phyloP scores from a whole-genome alignment of 1,139 yeast species.

The Candida sp. region DNA sequence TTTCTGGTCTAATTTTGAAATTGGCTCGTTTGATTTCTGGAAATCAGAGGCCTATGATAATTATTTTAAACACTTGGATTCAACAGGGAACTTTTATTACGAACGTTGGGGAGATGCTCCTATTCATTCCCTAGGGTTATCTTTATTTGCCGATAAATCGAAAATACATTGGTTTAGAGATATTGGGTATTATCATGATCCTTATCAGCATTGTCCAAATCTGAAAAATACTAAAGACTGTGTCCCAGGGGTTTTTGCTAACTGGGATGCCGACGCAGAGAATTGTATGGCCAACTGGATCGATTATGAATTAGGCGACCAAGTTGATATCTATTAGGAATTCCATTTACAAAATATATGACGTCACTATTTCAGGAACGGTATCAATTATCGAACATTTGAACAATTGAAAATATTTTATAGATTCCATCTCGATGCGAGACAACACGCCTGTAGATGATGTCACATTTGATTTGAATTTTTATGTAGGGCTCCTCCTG shows the following conservation, averaged over 20 bases:
- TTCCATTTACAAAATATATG: no score
- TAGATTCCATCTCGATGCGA: no score
- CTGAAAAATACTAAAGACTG: constrained; percentile 16
- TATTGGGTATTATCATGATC: constrained; percentile 71
- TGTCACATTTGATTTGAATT: no score
- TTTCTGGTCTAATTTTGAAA: constrained; percentile 83
- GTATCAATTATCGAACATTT: no score
- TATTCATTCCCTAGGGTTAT: constrained; percentile 71
- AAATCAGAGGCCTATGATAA: constrained; percentile 59
- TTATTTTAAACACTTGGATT: constrained; percentile 62
- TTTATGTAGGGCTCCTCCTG: no score
- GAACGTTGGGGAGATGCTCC: constrained; percentile 94
- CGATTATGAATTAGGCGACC: constrained; percentile 47
- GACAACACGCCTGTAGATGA: no score
- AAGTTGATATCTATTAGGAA: background rate
- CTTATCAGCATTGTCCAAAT: constrained; percentile 70
- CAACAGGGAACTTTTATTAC: constrained; percentile 72
- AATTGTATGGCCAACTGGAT: constrained; percentile 76
- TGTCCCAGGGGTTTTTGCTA: constrained; percentile 23
- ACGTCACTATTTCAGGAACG: no score
- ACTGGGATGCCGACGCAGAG: constrained; percentile 43
- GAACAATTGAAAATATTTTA: no score
- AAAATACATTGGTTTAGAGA: constrained; percentile 85
- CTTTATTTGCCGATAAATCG: constrained; percentile 63
- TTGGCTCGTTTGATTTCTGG: constrained; percentile 75